phyloP scores from a whole-genome alignment of 2,329 filamentous ascomycete species.

The Phialemonium atrogriseum region DNA sequence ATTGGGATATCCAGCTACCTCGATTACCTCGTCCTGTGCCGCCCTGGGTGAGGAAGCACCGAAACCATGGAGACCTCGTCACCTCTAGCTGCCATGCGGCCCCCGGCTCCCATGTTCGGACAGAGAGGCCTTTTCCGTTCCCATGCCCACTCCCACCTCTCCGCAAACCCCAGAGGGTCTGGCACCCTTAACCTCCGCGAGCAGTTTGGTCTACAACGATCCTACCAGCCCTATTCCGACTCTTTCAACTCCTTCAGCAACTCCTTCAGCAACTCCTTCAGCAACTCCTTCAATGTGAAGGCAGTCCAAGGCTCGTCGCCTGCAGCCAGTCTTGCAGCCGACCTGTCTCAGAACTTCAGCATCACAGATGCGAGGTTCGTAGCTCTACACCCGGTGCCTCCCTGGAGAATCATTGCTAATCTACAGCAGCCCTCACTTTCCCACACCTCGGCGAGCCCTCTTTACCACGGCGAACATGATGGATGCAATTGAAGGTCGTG shows the following conservation, averaged over 20 bases:
- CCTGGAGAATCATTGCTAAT: neutral
- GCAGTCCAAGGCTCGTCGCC: constrained; percentile 79
- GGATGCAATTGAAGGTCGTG: constrained; percentile 44
- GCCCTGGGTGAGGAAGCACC: constrained; percentile 13
- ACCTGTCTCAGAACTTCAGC: constrained; percentile 94
- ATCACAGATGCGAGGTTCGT: constrained; percentile 73
- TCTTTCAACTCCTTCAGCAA: too few species aligned
- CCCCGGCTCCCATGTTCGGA: constrained; percentile 56
- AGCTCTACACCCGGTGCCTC: neutral
- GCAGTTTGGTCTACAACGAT: constrained; percentile 45
- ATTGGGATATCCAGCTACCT: constrained; percentile 7
- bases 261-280: too few species aligned
- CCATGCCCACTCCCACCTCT: constrained; percentile 36
- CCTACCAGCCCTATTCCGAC: too few species aligned
- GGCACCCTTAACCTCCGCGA: constrained; percentile 74
- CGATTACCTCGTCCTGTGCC: constrained; percentile 1
- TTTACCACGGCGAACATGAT: constrained; percentile 69
- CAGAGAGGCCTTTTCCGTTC: constrained; percentile 43
- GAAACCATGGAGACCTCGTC: constrained; percentile 81
- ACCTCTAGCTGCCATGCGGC: constrained; percentile 85
- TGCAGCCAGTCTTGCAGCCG: constrained; percentile 80
- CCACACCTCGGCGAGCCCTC: constrained; percentile 75
- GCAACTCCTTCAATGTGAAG: constrained; percentile 83
- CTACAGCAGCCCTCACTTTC: constrained; percentile 61
- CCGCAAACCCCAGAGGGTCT: constrained; percentile 45